Base-by-base conservation (phyloP, 2,329 filamentous ascomycete species). In the Calonectria honghensis region DNA sequence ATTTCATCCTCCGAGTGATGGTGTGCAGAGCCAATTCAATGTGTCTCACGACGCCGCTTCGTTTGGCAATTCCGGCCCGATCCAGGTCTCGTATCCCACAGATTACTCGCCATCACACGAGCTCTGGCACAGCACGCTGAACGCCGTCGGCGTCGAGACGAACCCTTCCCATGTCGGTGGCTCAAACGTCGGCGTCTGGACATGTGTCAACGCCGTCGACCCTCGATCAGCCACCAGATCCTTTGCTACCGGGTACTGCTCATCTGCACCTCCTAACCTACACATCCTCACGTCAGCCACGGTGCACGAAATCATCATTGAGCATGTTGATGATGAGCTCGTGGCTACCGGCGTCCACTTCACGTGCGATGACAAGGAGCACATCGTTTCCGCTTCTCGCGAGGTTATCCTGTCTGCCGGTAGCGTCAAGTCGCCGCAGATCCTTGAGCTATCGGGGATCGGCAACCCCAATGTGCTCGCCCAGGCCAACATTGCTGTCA, bases 351-450 rank as follows among this genome's bases (percentile, higher is more conserved):
- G 85, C 4, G 79, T 83, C 11, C 75, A 79, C 4, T 86, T 87
- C 59, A 81, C 66, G 2, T 76, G 86, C 67, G 81, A 84, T 61
- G 89, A 89, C 4, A 80, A 69, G 27, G 79, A 76, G 82, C 67
- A 82, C 2, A 80, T 80, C 6, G 86, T 88, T 59, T 79, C 83
- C 10, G 88, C 85, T 1, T 84, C 75, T 76, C 87, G 73, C 14
- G 92, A 93, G 77, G 87, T 93, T 14, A 87, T 94, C 48, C 81
- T 94, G 3, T 89, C 89, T 6, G 91, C 91, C 0, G 92, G 92
- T 0, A 89, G 87, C 35, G 84, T 90, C 51, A 88, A 89, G 79
- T 91, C 89, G 13, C 92, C 88, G 6, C 91, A 89, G 82, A 84
- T 91, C 20, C 87, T 90, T n/a, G 91, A 93, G 76, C 84, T 93